Base-by-base conservation (phyloP, 306 rosid genomes). In the Glycine latifolia region DNA sequence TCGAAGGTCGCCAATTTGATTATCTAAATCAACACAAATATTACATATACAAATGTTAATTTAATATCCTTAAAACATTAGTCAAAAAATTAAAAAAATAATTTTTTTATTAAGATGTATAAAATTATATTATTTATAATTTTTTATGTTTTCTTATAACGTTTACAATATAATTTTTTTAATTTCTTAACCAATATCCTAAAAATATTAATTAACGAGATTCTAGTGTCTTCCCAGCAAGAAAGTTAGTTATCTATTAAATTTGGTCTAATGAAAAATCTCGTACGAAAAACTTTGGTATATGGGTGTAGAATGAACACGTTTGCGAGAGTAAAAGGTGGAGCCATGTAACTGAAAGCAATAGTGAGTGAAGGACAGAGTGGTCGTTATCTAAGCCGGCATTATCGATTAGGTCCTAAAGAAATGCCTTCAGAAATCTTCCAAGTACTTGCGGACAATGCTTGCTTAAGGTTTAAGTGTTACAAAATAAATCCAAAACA, bases 351-450 rank as follows among this genome's bases (percentile, higher is more conserved):
- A 3, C 31, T 10, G 59, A 58, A 73, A 67, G 86, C 78, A 77
- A 74, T 14, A 61, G 78, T 37, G 5, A 75, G 81, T 87, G 85
- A 87, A 80, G 67, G 81, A 80, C 75, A 80, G 55, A 80, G 58
- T 83, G 81, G 85, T 78, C 85, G 76, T 71, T 59, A 59, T 72
- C 58, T 41, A 69, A 74, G 87, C 67, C 85, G 71, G 89, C 89
- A 72, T 58, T 66, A 80, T 83, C 77, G 83, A 75, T 76, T 68
- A 71, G 35, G 65, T 55, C 60, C 81, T 55, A 65, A 83, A 80
- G 66, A 80, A 80, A 79, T 75, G 75, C 16, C 70, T 66, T 76
- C 15, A n/a, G 75, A 55, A 35, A 14, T 69, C 39, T 65, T 82
- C 82, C 48, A 6, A 69, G 35, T 67, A 65, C 82, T 75, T 61